These are phyloP conservation scores for Helichrysum umbraculigerum DNA, from an alignment of 129 eudicot species.

Conservation along the genomic window DNA sequence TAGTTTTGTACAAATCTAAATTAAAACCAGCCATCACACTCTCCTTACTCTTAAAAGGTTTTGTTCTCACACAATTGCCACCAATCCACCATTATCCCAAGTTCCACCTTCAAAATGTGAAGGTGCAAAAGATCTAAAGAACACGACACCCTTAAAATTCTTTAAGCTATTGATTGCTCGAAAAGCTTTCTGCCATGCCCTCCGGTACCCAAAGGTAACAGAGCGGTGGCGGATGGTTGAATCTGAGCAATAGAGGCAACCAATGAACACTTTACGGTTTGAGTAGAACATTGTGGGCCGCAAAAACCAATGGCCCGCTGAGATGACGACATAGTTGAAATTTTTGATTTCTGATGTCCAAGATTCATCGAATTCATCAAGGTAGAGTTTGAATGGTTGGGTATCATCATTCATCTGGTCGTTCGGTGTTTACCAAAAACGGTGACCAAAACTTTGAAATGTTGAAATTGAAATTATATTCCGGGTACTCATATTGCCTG, in stretches of 20 bases:
- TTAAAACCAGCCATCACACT: conserved; percentile 37
- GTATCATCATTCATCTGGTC: conserved; percentile 42
- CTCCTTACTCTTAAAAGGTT: conserved; percentile 37
- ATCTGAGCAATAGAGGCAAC: conserved; percentile 64
- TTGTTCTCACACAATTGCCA: too few species aligned
- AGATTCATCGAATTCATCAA: too few species aligned
- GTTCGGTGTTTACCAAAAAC: conserved; percentile 52
- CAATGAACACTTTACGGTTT: conserved; percentile 40
- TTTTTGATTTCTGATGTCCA: too few species aligned
- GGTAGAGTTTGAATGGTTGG: conserved; percentile 60
- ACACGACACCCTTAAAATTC: conserved; percentile 50
- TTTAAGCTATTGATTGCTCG: conserved; percentile 45
- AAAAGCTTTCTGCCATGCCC: conserved; percentile 63
- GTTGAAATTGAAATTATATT: conserved; percentile 66
- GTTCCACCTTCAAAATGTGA: too few species aligned
- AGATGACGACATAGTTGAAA: conserved; percentile 62
- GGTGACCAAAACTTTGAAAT: conserved; percentile 73
- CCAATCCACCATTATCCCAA: too few species aligned
- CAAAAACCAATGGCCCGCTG: conserved; percentile 87
- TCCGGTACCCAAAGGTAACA: conserved; percentile 46
- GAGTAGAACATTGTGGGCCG: conserved; percentile 66
- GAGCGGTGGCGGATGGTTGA: conserved; percentile 37
- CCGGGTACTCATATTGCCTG: conserved; percentile 47
- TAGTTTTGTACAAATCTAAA: conserved; percentile 57
- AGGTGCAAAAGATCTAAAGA: too few species aligned